Evolutionary conservation across 2,329 filamentous ascomycete genomes (phyloP).

Genomic region (Fusarium sororula): DNA sequence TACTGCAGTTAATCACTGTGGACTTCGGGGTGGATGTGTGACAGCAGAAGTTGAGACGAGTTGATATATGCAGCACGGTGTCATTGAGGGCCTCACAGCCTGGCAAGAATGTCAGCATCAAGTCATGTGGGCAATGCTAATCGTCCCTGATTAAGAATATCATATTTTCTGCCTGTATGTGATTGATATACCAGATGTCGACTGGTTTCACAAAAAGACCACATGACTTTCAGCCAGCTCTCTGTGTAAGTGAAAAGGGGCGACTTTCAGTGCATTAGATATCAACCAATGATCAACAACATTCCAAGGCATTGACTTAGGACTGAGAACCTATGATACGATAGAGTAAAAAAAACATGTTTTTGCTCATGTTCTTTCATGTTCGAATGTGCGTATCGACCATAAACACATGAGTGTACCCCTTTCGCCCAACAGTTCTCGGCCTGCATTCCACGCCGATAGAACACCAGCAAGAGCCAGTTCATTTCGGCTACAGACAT

Average conservation of each 20-base stretch:
- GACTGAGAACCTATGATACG: neutral
- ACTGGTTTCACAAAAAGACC: neutral
- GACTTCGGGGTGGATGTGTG: neutral
- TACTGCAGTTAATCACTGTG: neutral
- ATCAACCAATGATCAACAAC: neutral
- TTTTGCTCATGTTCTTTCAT: neutral
- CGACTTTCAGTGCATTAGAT: neutral
- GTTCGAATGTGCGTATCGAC: neutral
- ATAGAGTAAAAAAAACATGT: neutral
- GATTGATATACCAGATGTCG: neutral
- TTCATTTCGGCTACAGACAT: slow-evolving; percentile 29
- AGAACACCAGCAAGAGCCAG: neutral
- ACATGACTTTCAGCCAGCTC: neutral
- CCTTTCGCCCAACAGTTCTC: neutral
- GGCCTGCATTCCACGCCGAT: neutral
- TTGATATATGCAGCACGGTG: slow-evolving; percentile 1
- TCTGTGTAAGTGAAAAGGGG: neutral
- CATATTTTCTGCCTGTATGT: neutral
- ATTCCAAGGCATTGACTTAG: no score
- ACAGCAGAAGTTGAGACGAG: neutral
- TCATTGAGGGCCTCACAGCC: slow-evolving; percentile 3
- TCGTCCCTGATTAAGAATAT: neutral
- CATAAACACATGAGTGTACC: neutral
- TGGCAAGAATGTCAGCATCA: neutral
- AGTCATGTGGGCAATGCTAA: neutral